Conservation (phyloP, 345 rosid species). For the Rhizophora mangle region DNA sequence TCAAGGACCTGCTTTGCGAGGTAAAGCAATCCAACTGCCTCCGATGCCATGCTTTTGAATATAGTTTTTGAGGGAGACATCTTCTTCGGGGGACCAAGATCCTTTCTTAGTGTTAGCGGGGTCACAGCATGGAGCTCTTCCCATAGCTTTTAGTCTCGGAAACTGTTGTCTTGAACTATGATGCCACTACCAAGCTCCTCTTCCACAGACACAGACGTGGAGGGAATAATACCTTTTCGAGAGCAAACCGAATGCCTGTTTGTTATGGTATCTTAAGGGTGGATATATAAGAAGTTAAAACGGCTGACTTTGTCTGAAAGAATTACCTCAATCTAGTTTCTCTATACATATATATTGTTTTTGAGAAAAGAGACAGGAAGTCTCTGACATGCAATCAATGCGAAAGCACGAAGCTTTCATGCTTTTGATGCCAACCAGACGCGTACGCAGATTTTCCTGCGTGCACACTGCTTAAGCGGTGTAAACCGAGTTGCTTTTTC, state of each 20-base stretch:
- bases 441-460: too few species aligned
- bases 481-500: too few species aligned
- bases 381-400: slow-evolving; percentile 7
- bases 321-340: neutral
- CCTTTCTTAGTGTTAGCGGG: slow-evolving; percentile 33
- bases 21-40: slow-evolving; percentile 41
- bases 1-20: slow-evolving; percentile 20
- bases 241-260: neutral
- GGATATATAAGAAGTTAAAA: neutral
- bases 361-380: too few species aligned
- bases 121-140: slow-evolving; percentile 41
- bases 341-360: too few species aligned
- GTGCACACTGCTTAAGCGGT: too few species aligned
- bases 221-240: too few species aligned
- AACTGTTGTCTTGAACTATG: neutral
- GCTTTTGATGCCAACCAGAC: neutral
- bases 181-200: neutral
- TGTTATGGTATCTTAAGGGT: slow-evolving; percentile 1
- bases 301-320: slow-evolving; percentile 21
- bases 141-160: slow-evolving; percentile 14
- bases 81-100: slow-evolving; percentile 44
- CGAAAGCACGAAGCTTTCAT: slow-evolving; percentile 11
- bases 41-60: slow-evolving; percentile 31
- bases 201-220: too few species aligned
- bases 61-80: slow-evolving; percentile 29